Evolutionary conservation across 768 basidiomycete species (phyloP), one percentile per base, ranked within the genome.

Genomic region (Tylopilus rubrobrunneus): DNA sequence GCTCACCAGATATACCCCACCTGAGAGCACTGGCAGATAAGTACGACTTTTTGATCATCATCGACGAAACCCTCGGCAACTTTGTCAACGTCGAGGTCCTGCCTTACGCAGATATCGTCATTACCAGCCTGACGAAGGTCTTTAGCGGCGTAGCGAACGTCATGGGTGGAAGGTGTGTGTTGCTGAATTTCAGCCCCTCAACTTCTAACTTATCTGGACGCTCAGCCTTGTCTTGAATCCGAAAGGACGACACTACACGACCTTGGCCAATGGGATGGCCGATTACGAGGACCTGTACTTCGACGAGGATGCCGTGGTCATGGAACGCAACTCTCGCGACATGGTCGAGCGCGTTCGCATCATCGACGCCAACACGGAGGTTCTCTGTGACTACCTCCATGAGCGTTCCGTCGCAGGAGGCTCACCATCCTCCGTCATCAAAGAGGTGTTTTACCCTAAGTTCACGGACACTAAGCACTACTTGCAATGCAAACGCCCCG

Each of bases 281-380:
- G 73, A 67, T 6, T 98, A 85, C 69, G 91, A 96, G 67, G 95
- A 99, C 66, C 73, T 74, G 27, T 98, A 92, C 73, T 98, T 87
- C 60, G 79, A 82, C 62, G 90, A 93, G 67, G 96, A 99, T 64
- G 93, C 91, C 39, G 83, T 98, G 52, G 96, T 85, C 77, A 89
- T 99, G 89, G 96, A 99, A 68, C 89, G 95, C 59, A 99, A 99
- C 73, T 98, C 96, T 14, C 90, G 96, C 46, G 86, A 97, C 72
- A 98, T 96, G 75, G 73, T 78, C 49, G 76, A 73, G 7, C 90
- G 96, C 51, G 79, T 93, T 59, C 76, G 76, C 52, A 67, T 75
- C 49, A 92, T 96, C 69, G 91, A 98, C 68, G 68, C 69, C 31
- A 98, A 96, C 68, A 76, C 95, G 3, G 85, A 92, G 66, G 81